phyloP scores from a whole-genome alignment of 2,329 filamentous ascomycete genomes.

The Pseudonectria buxi region DNA sequence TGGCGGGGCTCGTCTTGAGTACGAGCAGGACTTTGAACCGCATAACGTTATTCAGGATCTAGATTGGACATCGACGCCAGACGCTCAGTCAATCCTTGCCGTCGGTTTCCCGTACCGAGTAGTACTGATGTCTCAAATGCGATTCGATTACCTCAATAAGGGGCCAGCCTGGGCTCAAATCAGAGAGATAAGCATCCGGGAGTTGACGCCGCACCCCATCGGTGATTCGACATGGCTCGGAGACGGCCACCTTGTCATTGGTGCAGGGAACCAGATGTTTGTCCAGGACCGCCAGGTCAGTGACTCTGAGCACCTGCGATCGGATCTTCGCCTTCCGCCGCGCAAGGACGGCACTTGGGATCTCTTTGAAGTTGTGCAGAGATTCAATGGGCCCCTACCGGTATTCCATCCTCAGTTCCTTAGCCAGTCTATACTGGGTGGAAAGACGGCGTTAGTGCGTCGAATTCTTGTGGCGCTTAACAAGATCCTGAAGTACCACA shows the following conservation, averaged over 20 bases:
- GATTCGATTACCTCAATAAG: constrained; percentile 85
- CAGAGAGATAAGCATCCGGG: constrained; percentile 71
- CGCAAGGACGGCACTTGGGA: constrained; percentile 51
- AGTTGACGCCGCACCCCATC: constrained; percentile 81
- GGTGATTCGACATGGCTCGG: constrained; percentile 89
- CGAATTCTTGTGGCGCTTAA: constrained; percentile 66
- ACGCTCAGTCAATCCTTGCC: constrained; percentile 80
- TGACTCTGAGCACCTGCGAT: constrained; percentile 52
- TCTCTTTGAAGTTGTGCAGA: constrained; percentile 73
- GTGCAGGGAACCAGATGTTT: constrained; percentile 86
- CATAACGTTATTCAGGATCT: constrained; percentile 76
- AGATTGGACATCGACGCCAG: constrained; percentile 89
- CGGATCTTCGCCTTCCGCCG: constrained; percentile 41
- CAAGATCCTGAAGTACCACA: constrained; percentile 73
- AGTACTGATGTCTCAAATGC: constrained; percentile 74
- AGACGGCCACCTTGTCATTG: constrained; percentile 78
- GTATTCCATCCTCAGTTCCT: constrained; percentile 90
- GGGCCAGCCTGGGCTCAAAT: constrained; percentile 86
- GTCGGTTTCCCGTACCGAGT: constrained; percentile 90
- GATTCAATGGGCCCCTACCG: constrained; percentile 80
- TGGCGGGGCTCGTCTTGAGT: constrained; percentile 72
- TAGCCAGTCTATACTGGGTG: constrained; percentile 76
- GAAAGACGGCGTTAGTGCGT: constrained; percentile 67
- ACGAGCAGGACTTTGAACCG: constrained; percentile 65
- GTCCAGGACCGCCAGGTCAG: constrained; percentile 73